These are phyloP conservation scores for Exophiala bonariae DNA, from an alignment of 2,329 filamentous ascomycete genomes.

Conservation along the genomic window DNA sequence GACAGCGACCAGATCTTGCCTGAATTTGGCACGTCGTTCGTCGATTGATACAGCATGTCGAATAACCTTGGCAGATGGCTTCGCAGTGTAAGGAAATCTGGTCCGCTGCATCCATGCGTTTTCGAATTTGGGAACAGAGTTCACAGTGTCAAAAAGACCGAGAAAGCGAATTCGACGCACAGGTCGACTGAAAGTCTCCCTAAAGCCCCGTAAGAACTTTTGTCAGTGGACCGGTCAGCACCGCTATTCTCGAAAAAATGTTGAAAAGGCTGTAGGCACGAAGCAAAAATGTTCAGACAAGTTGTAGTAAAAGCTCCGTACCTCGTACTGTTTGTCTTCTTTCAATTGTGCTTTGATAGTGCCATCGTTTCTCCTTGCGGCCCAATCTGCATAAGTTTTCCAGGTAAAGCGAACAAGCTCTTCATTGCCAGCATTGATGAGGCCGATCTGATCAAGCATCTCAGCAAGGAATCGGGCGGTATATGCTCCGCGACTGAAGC, in stretches of 20 bases:
- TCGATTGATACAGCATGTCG: slow-evolving; percentile 60
- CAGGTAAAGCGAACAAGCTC: slow-evolving; percentile 83
- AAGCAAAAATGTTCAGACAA: too few relatives aligned
- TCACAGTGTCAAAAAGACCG: slow-evolving; percentile 80
- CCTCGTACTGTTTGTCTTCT: slow-evolving; percentile 65
- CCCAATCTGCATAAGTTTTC: slow-evolving; percentile 77
- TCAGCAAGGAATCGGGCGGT: slow-evolving; percentile 75
- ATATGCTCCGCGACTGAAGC: slow-evolving; percentile 72
- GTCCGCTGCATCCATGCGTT: slow-evolving; percentile 70
- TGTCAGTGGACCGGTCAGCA: too few relatives aligned
- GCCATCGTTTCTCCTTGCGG: slow-evolving; percentile 39
- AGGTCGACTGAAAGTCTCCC: slow-evolving; percentile 74
- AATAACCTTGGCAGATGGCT: slow-evolving; percentile 55
- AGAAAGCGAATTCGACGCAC: slow-evolving; percentile 73
- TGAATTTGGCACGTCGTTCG: slow-evolving; percentile 59
- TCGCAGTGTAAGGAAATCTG: slow-evolving; percentile 65
- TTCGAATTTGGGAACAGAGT: slow-evolving; percentile 77
- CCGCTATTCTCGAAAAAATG: too few relatives aligned
- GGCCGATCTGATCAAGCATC: slow-evolving; percentile 80
- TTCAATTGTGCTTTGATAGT: slow-evolving; percentile 46
- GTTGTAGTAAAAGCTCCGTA: too few relatives aligned
- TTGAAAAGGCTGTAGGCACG: too few relatives aligned
- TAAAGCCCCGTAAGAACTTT: slow-evolving; percentile 75
- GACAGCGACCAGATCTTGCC: slow-evolving; percentile 57
- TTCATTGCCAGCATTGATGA: slow-evolving; percentile 79